Evolutionary conservation across 768 basidiomycete genomes (phyloP).

Genomic region (Xerocomellus dryophilus): DNA sequence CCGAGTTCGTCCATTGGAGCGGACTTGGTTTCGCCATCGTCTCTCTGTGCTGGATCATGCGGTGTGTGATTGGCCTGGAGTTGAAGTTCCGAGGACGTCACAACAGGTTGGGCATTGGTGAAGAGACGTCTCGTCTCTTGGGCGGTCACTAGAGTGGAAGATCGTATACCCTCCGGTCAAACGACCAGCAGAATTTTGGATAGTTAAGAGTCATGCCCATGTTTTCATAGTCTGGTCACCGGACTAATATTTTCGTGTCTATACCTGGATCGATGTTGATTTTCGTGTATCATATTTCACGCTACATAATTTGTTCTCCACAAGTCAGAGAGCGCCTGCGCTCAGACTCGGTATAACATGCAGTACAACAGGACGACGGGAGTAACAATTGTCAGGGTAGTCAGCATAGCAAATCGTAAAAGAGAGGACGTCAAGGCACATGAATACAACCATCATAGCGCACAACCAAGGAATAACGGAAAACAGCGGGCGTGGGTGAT

Average conservation of each 20-base stretch:
- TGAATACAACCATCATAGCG: conserved; percentile 6
- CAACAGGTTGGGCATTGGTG: conserved; percentile 32
- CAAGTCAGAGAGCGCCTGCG: conserved; percentile 8
- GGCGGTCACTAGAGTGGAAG: conserved; percentile 20
- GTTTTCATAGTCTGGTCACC: background rate
- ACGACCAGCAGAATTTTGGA: background rate
- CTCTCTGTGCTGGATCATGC: conserved; percentile 61
- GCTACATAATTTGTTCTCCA: conserved; percentile 15
- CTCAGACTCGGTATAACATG: conserved; percentile 4
- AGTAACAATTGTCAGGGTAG: conserved; percentile 7
- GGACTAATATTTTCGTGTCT: background rate
- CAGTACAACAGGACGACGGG: conserved; percentile 20
- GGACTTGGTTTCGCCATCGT: conserved; percentile 62
- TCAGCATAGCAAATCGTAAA: conserved; percentile 9
- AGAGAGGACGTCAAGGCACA: background rate
- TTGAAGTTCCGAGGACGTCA: conserved; percentile 33
- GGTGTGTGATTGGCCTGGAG: conserved; percentile 45
- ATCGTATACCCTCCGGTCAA: background rate
- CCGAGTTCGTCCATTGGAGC: conserved; percentile 64
- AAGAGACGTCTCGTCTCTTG: conserved; percentile 33
- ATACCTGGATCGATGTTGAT: conserved; percentile 4
- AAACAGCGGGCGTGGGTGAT: background rate
- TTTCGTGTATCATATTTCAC: conserved; percentile 12
- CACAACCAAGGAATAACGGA: conserved; percentile 6
- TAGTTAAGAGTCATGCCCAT: conserved; percentile 2